phyloP scores from a whole-genome alignment of 179 eudicot genomes.

The Silene noctiflora region DNA sequence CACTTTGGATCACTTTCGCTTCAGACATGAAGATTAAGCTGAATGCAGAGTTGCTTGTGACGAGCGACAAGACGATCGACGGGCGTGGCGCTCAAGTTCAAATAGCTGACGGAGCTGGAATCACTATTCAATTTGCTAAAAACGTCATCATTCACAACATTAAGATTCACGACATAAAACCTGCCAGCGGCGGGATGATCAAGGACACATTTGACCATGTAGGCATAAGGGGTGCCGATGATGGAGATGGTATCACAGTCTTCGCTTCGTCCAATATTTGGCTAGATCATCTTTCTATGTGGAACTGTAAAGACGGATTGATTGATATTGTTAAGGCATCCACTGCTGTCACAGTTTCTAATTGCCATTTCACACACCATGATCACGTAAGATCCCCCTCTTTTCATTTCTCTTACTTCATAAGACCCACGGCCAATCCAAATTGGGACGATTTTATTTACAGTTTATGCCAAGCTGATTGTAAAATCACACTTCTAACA shows the following conservation, averaged over 20 bases:
- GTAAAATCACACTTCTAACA: neutral
- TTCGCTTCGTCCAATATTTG: constrained; percentile 60
- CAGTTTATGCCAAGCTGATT: no score
- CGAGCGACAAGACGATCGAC: constrained; percentile 78
- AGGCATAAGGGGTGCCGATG: constrained; percentile 49
- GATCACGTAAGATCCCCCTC: constrained; percentile 49
- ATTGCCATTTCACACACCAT: constrained; percentile 69
- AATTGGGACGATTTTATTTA: no score
- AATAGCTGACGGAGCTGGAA: constrained; percentile 69
- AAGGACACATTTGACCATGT: constrained; percentile 48
- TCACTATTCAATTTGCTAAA: constrained; percentile 54
- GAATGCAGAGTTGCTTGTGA: constrained; percentile 53
- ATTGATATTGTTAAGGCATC: constrained; percentile 64
- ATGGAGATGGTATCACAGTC: constrained; percentile 69
- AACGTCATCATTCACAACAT: constrained; percentile 74
- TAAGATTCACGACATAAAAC: constrained; percentile 47
- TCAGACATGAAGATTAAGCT: constrained; percentile 51
- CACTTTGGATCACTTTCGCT: constrained; percentile 72
- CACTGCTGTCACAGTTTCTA: constrained; percentile 71
- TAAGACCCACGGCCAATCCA: no score
- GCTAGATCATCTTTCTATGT: constrained; percentile 84
- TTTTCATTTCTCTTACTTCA: no score
- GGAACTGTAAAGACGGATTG: constrained; percentile 56
- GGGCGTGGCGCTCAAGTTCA: constrained; percentile 65
- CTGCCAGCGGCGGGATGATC: constrained; percentile 43